Evolutionary conservation across 1,284 basidiomycete species (phyloP), one percentile per base, ranked within the genome.

Genomic region (Bjerkandera adusta): DNA sequence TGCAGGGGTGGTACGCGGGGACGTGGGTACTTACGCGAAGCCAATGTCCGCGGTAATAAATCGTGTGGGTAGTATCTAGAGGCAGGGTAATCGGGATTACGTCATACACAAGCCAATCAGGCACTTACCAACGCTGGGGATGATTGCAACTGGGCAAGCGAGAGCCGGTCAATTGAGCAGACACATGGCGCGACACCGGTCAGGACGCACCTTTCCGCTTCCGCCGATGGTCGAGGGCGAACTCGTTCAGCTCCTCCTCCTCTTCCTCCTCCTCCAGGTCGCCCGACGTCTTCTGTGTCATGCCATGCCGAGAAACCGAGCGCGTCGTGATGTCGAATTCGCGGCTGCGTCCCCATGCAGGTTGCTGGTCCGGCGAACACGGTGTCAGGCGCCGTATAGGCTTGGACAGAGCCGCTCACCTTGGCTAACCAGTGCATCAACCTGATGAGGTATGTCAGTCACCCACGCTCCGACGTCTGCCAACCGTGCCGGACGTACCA

Each of bases 291-390:
- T 77, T 72, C 57, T 82, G 76, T 43, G 72, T 81, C 52, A 89
- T 67, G 39, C 78, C 77, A 52, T 74, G 76, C 36, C 83, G 77
- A 44, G 74, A 73, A 13, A 77, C 69, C 11, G 83, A 77, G 43
- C 87, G 83, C 15, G 89, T 91, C 7, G 86, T 89, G 54, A 91
- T 90, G 65, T 91, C 88, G 60, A 91, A 91, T 64, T 91, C 88
- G 34, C 89, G 74, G 64, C 85, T 88, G 40, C 83, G 79, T 5
- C 86, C 85, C 86, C 86, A 89, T 16, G 86, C 83, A 18, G 87
- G 87, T 86, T 89, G 87, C 86, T 87, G 54, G 41, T 46, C 11
- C 22, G 20, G 6, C 10, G 21, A 29, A 27, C 13, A 41, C 25
- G 6, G 7, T 41, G 24, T 27, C 38, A 12, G 20, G 26, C 11